phyloP scores from a whole-genome alignment of 371 early-diverging fungal species.

The Zopfochytrium polystomum region DNA sequence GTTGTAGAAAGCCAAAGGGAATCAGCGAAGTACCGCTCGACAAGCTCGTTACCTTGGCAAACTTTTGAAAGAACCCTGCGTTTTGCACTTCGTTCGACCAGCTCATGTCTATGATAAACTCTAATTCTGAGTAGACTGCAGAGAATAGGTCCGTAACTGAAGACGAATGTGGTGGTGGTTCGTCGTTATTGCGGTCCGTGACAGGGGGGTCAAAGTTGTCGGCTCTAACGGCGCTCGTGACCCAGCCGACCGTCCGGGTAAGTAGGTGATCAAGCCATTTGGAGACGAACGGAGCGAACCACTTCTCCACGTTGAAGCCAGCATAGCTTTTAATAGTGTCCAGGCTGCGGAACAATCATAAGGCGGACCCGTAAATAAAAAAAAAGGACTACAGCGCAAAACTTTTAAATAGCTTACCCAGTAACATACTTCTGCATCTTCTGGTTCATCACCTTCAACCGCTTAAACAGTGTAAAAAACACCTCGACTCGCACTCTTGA shows the following conservation, averaged over 20 bases:
- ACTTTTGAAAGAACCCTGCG: constrained; percentile 43
- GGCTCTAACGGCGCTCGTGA: constrained; percentile 39
- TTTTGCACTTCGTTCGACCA: constrained; percentile 43
- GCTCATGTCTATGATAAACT: constrained; percentile 39
- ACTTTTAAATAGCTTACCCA: constrained; percentile 28
- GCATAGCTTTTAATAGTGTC: no score
- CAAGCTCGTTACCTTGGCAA: constrained; percentile 43
- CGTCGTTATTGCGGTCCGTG: constrained; percentile 15
- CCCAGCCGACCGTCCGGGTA: constrained; percentile 40
- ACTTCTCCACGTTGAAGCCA: constrained; percentile 35
- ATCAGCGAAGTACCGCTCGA: no score
- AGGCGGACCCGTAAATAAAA: no score
- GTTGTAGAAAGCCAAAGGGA: no score
- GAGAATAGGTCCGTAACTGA: constrained; percentile 44
- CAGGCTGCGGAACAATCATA: no score
- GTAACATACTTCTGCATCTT: constrained; percentile 39
- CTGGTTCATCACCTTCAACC: constrained; percentile 40
- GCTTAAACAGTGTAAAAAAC: constrained; percentile 42
- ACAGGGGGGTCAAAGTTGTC: constrained; percentile 43
- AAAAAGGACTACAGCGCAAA: no score
- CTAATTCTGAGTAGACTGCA: constrained; percentile 41
- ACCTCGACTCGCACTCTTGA: constrained; percentile 32
- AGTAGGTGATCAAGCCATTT: constrained; percentile 43
- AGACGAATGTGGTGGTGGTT: constrained; percentile 25
- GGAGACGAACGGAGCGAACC: constrained; percentile 43